Evolutionary conservation across 805 yeast species (phyloP), one percentile per base, ranked within the genome.

Genomic region (Debaryomyces prosopidis): DNA sequence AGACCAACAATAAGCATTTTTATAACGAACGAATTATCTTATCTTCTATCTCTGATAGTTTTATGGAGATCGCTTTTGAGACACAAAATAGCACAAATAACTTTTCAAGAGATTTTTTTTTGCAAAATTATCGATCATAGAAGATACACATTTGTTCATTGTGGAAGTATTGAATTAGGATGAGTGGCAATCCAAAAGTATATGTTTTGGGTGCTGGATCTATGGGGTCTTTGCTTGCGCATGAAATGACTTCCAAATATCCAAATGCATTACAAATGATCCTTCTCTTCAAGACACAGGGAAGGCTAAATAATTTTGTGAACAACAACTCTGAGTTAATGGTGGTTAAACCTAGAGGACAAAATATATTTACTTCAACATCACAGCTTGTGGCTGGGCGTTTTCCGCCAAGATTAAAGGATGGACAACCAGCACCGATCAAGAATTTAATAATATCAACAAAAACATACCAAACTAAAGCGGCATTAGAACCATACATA

Each of bases 1-100:
- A 94, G 77, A 1, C 99, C 99, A 5, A 94, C 78, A 27, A 94
- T 77, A 37, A 94, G 77, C 99, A 94, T 92, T 19, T 20, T 19
- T 12, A 30, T 12, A 5, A 30, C 26, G 26, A 23, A 23, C 5
- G 5, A 23, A 23, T 2, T 16, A 16, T 14, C 35, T 14, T 32
- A 14, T 32, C 35, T 32, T 32, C 11, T 14, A 14, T 14, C 17
- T 14, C 11, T 2, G 11, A 7, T 12, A 9, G 6, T 23, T 23
- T 23, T 23, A 23, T 23, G 26, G 34, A n/a, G 17, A 31, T 3
- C 34, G 34, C 15, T 31, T 15, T n/a, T 31, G 26, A 23, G 26
- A 23, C 26, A 23, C 26, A 23, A 23, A 23, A 23, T 23, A 14
- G 15, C 35, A 14, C 35, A 14, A 32, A 16, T 23, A 23, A 23